These are phyloP conservation scores for Quambalaria eucalypti DNA, from an alignment of 1,284 basidiomycete species.

Conservation along the genomic window DNA sequence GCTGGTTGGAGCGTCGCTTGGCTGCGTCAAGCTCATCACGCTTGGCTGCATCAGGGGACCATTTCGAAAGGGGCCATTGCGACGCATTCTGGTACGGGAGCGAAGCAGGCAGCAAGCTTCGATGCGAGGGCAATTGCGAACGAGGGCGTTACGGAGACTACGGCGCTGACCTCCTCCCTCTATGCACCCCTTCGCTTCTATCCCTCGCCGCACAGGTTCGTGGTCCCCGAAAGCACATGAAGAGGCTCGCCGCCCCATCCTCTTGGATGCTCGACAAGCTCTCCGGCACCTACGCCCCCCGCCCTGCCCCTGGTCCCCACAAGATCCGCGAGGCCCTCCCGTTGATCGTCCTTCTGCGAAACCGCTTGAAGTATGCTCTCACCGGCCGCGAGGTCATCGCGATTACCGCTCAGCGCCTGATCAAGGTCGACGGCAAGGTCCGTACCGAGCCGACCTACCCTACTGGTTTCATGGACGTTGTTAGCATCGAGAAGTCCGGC, in stretches of 20 bases:
- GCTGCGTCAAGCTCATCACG: too few species aligned
- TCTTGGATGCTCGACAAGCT: conserved; percentile 99
- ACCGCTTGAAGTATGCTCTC: conserved; percentile 97
- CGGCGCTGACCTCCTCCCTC: too few species aligned
- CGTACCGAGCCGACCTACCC: conserved; percentile 96
- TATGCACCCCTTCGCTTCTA: too few species aligned
- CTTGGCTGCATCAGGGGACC: too few species aligned
- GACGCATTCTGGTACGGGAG: too few species aligned
- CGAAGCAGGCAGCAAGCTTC: too few species aligned
- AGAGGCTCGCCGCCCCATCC: conserved; percentile 91
- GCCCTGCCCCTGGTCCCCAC: conserved; percentile 95
- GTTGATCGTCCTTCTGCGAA: conserved; percentile 71
- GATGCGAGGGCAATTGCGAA: too few species aligned
- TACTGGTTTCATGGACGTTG: conserved; percentile 94
- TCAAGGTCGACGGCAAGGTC: conserved; percentile 98
- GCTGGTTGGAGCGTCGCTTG: too few species aligned
- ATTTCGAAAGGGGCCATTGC: too few species aligned
- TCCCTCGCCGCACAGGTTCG: too few species aligned
- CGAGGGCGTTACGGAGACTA: too few species aligned
- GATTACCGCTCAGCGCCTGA: conserved; percentile 90
- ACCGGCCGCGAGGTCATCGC: conserved; percentile 89
- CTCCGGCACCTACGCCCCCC: conserved; percentile 92
- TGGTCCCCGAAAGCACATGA: conserved; percentile 99
- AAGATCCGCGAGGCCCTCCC: conserved; percentile 92
- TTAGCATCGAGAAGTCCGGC: conserved; percentile 94